Evolutionary conservation across 129 eudicot species (phyloP), one percentile per base, ranked within the genome.

Genomic region (Flaveria ramosissima): DNA sequence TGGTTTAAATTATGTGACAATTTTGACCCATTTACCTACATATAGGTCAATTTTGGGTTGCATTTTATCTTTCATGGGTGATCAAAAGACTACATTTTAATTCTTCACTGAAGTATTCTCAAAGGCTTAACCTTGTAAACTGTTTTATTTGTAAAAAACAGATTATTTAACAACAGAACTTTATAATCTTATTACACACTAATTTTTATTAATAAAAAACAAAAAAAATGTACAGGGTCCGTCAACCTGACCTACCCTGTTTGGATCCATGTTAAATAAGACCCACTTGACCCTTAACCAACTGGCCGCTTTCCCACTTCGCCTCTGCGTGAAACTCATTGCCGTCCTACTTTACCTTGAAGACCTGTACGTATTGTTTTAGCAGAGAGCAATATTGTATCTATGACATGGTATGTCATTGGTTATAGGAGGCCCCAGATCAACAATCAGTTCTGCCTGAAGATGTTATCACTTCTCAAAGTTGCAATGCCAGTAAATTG

Each of bases 381-480:
- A 15, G 70, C 71, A 26, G 42, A 27, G 68, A 61, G 0, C 41
- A 61, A 62, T 75, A 48, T 65, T 13, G 24, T 53, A 65, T 51
- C 17, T 71, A 60, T 47, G 14, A 4, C 66, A 52, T 12, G 21
- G 43, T 71, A 19, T 78, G 16, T 39, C 52, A 48, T 17, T 78
- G 71, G 55, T 71, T 64, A 52, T 42, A 79, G 83, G 83, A 50
- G 12, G 45, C 55, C 32, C 12, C 26, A 27, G 66, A 83, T 66
- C 14, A 68, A 53, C 76, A 77, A 10, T n/a, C 55, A 36, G 62
- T 70, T 47, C 74, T 56, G 4, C 51, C 50, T 17, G 77, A 62
- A 41, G 78, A 73, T 16, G 64, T 61, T 57, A 61, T 74, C 26
- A 57, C 20, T 59, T 78, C 82, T 19, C 70, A 41, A 47, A 10